phyloP scores from a whole-genome alignment of 2,329 filamentous ascomycete species.

The Colletotrichum sp. region DNA sequence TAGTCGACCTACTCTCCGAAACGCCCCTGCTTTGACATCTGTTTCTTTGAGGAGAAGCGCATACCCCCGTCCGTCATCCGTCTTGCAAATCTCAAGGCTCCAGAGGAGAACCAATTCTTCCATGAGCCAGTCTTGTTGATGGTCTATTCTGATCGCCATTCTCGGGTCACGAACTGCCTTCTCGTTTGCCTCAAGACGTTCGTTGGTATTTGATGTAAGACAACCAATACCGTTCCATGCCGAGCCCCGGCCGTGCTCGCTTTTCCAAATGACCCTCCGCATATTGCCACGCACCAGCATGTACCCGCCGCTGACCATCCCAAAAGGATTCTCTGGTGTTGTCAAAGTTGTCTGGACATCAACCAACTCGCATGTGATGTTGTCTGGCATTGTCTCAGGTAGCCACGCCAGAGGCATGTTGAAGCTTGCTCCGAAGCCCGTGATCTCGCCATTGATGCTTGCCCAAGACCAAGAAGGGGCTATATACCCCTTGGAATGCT shows the following conservation, averaged over 20 bases:
- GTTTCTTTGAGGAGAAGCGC: background rate
- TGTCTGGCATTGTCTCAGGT: background rate
- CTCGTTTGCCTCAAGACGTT: background rate
- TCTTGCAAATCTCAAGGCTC: background rate
- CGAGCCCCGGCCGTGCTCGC: background rate
- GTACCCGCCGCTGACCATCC: background rate
- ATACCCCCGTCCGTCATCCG: background rate
- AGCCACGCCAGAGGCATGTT: background rate
- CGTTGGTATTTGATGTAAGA: background rate
- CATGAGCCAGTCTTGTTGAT: background rate
- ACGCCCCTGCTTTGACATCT: fast-evolving
- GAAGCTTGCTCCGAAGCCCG: background rate
- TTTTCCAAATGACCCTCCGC: background rate
- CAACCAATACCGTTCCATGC: background rate
- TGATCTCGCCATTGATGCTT: background rate
- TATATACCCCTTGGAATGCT: background rate
- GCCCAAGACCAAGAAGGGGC: background rate
- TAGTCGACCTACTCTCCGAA: background rate
- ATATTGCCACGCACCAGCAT: background rate
- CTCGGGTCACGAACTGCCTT: background rate
- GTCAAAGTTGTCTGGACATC: background rate
- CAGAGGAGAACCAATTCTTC: background rate
- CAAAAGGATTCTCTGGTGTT: background rate
- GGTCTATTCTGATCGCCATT: background rate
- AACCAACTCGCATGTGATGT: background rate